Base-by-base conservation (phyloP, 257 asterid genomes). In the Handroanthus guayacan region DNA sequence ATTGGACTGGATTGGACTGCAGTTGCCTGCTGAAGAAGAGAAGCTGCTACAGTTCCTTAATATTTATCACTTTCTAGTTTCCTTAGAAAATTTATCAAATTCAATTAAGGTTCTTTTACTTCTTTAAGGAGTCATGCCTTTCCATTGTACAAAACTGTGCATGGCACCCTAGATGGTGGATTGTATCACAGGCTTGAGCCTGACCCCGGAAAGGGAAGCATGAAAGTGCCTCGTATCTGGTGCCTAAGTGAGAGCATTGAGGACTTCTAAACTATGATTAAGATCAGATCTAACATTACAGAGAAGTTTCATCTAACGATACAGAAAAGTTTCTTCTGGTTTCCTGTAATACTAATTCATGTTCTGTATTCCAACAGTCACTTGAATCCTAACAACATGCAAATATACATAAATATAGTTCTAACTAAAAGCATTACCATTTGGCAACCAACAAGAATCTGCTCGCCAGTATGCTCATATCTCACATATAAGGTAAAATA, bases 291-390 rank as follows among this genome's bases (percentile, higher is more conserved):
- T 6, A 68, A 55, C 31, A 45, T 61, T 20, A 25, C 52, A 58
- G 3, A 11, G 31, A 25, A 25, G 31, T 25, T 25, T 25, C 31
- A 25, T 25, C 31, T 25, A 25, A 25, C 31, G 31, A 0, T 25
- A 25, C 31, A 25, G 31, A 25, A 44, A 58, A 60, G 41, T 16
- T 47, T 66, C 39, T 25, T 34, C 43, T 51, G 20, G 41, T 37
- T 74, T 58, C 63, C 60, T 47, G 62, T 39, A 74, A 61, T 10
- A 38, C 34, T 63, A 64, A 48, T 17, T 51, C 44, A 20, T n/a
- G 25, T 43, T 69, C 58, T 43, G 63, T 37, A 74, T 34, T 7
- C 63, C 39, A 70, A 55, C 58, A 56, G 17, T 47, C 44, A 17
- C 56, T 45, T 43, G 55, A 62, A 18, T 10, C 5, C 7, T 41